Conservation (phyloP, 192 early-diverging fungal species). For the Podila clonocystis region DNA sequence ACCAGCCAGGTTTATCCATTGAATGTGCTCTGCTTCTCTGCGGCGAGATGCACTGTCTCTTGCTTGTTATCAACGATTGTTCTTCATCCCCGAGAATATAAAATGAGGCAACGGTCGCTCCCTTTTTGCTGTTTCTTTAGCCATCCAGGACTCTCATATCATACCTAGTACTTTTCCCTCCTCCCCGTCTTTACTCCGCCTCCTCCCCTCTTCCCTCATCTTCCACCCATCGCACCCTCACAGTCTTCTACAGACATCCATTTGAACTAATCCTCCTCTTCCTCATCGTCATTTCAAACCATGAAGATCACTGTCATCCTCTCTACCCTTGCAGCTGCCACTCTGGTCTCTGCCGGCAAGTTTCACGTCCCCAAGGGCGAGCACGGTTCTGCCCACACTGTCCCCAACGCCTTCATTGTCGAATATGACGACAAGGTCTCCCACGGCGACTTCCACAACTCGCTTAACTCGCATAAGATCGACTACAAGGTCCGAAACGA, state of each 20-base stretch:
- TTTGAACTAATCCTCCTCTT: no score
- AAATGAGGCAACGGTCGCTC: no score
- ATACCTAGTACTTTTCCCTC: slow-evolving; percentile 5
- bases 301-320: slow-evolving; percentile 46
- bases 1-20: no score
- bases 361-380: neutral
- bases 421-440: slow-evolving; percentile 27
- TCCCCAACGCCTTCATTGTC: slow-evolving; percentile 26
- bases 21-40: no score
- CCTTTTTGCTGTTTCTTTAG: slow-evolving; percentile 12
- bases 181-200: neutral
- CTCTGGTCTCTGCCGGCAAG: slow-evolving; percentile 47
- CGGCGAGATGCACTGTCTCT: no score
- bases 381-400: no score
- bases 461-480: slow-evolving; percentile 19
- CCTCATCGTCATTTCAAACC: neutral
- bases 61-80: no score
- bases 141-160: slow-evolving; percentile 32
- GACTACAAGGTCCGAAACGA: slow-evolving; percentile 53
- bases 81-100: no score
- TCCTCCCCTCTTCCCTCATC: neutral
- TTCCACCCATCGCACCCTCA: slow-evolving; percentile 10
- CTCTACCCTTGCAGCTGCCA: slow-evolving; percentile 33
- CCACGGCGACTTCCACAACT: slow-evolving; percentile 14
- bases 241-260: slow-evolving; percentile 28